Evolutionary conservation across 805 yeast genomes (phyloP), one percentile per base, ranked within the genome.

Genomic region (Yamadazyma paraphyllophila): DNA sequence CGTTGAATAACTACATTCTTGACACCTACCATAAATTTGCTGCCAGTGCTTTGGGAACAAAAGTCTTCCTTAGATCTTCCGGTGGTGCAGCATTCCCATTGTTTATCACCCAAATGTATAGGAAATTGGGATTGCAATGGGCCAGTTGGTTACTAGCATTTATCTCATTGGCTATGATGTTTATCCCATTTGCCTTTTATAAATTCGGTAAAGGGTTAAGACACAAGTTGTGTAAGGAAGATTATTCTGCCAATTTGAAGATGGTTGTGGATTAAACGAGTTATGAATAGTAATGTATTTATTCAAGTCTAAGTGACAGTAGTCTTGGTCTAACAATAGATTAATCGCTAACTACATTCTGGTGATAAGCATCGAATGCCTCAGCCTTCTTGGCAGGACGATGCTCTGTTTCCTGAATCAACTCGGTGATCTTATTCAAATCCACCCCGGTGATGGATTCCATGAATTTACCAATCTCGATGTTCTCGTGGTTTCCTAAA

Each of bases 21-120:
- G 97, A 90, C 66, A 85, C 96, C 33, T 89, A 90, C 66, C 46
- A 45, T 33, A 81, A 84, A 58, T 84, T 76, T 59, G 91, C 92
- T 4, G 89, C 94, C 7, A 76, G 83, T 48, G 94, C 94, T 0
- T 72, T 86, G 54, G 92, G 92, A 12, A 85, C 92, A 4, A 86
- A 86, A 61, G 92, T 85, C 26, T 85, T 86, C 57, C 69, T 86
- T 55, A 78, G 95, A 73, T 77, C 85, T 55, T 85, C 89, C 15
- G 91, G 90, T 58, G 95, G 94, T 71, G 92, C 90, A 24, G 92
- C 90, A 0, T 85, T 86, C 77, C 91, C 92, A 49, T 70, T 86
- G 54, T 85, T 86, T 61, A 80, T 86, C n/a, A 80, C 82, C 32
- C 92, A 85, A 65, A 85, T 86, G 92, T 86, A 85, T 62, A 78